A percentile compares a stretch with the other conserved stretches of the same genome.
These are phyloP conservation scores for Rhizopogon vulgaris DNA, from an alignment of 768 basidiomycete species.

Conservation along the genomic window DNA sequence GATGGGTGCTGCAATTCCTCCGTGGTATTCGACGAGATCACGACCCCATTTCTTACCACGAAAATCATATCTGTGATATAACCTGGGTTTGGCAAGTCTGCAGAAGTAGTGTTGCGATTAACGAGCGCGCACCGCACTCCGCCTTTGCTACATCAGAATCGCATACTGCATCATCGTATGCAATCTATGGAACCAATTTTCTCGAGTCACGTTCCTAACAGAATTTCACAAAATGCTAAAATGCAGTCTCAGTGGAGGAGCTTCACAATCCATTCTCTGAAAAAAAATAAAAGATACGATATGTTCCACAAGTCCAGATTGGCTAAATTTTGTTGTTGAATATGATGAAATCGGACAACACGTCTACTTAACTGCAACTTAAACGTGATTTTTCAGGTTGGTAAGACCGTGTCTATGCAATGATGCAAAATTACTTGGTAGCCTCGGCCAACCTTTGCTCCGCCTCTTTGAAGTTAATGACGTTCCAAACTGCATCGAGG, in stretches of 20 bases:
- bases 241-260: background rate
- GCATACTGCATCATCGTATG: no score
- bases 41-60: background rate
- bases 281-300: no score
- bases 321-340: background rate
- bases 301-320: background rate
- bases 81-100: no score
- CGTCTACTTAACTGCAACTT: background rate
- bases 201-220: background rate
- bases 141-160: no score
- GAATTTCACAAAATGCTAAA: background rate
- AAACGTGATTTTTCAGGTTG: background rate
- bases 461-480: constrained; percentile 94
- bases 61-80: background rate
- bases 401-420: background rate
- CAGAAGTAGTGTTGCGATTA: no score
- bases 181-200: no score
- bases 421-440: constrained; percentile 16
- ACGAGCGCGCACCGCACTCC: no score
- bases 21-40: no score
- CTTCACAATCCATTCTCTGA: background rate
- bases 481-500: constrained; percentile 91
- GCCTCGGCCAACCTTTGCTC: constrained; percentile 49
- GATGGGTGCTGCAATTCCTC: background rate
- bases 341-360: background rate